Conservation (phyloP, 108 stramenopile genomes). For the Pseudonitzschia delicatissima region DNA sequence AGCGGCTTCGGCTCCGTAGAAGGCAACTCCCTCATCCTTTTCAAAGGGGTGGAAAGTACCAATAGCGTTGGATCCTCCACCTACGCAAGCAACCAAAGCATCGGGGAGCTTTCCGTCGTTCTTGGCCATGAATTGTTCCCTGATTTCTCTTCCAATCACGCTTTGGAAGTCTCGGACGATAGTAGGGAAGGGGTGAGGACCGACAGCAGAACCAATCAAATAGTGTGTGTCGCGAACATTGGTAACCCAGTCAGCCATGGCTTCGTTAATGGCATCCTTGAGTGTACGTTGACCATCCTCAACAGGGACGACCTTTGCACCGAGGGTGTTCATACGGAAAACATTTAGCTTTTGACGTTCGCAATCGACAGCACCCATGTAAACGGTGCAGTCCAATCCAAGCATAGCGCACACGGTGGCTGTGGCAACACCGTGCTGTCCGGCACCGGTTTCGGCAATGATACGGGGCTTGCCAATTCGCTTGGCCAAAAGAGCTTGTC, state of each 20-base stretch:
- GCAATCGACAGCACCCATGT: constrained; percentile 98
- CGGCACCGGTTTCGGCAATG: constrained; percentile 97
- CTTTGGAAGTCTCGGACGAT: constrained; percentile 96
- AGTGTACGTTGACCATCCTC: constrained; percentile 85
- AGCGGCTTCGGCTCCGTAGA: constrained; percentile 95
- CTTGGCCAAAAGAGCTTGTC: constrained; percentile 94
- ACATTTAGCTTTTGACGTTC: constrained; percentile 96
- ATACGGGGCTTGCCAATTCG: constrained; percentile 94
- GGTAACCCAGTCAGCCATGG: constrained; percentile 98
- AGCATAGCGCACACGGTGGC: constrained; percentile 96
- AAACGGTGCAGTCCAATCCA: constrained; percentile 92
- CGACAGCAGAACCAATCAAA: constrained; percentile 95
- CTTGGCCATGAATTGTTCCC: constrained; percentile 85
- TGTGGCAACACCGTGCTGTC: constrained; percentile 98
- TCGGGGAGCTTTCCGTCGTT: constrained; percentile 85
- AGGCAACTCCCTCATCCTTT: constrained; percentile 75
- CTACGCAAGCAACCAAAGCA: constrained; percentile 93
- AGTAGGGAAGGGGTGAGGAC: constrained; percentile 97
- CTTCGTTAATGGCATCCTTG: constrained; percentile 98
- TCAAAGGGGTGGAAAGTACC: constrained; percentile 94
- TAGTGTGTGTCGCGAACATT: constrained; percentile 96
- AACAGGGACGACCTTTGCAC: constrained; percentile 95
- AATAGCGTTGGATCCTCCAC: constrained; percentile 96
- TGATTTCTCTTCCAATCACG: constrained; percentile 86
- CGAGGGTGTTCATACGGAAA: constrained; percentile 96